phyloP scores from a whole-genome alignment of 2,329 filamentous ascomycete genomes.

The Epichloe brachyelytri region DNA sequence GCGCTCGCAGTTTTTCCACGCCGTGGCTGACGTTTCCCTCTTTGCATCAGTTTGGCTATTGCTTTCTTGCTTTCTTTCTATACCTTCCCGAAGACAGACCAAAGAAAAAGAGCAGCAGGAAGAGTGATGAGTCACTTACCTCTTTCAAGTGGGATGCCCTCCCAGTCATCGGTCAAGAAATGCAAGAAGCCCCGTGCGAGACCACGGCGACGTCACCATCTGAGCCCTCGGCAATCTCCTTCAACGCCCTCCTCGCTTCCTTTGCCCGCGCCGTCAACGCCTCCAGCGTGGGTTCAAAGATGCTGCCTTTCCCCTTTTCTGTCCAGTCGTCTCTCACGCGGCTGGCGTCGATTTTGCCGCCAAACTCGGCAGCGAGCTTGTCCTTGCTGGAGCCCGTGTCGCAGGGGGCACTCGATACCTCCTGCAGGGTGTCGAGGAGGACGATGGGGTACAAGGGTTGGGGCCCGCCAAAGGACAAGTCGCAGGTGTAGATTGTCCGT shows the following conservation, averaged over 20 bases:
- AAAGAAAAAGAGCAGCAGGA: not conserved
- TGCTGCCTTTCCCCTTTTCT: constrained; percentile 38
- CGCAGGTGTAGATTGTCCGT: constrained; percentile 67
- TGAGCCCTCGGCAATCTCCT: constrained; percentile 24
- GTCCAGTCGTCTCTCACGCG: constrained; percentile 58
- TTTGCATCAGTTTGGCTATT: not conserved
- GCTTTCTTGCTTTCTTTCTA: not conserved
- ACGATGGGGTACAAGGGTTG: constrained; percentile 36
- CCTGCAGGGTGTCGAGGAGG: constrained; percentile 64
- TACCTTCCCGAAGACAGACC: not conserved
- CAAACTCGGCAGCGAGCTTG: constrained; percentile 48
- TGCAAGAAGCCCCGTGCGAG: constrained; percentile 78
- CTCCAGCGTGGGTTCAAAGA: constrained; percentile 32
- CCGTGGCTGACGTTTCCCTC: constrained; percentile 42
- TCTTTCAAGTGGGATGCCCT: constrained; percentile 34
- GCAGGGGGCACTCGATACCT: constrained; percentile 61
- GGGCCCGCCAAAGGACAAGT: constrained; percentile 50
- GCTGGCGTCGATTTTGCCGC: constrained; percentile 47
- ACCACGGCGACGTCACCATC: constrained; percentile 62
- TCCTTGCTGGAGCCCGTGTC: constrained; percentile 54
- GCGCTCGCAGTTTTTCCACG: constrained; percentile 62
- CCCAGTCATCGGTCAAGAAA: constrained; percentile 73
- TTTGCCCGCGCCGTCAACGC: constrained; percentile 49
- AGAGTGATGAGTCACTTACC: constrained; percentile 20
- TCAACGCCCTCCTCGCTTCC: constrained; percentile 46